Percentiles rank a stretch among this genome's conserved stretches.
These are phyloP conservation scores for Ogataea salicorniae DNA, from an alignment of 805 yeast genomes.

Conservation along the genomic window DNA sequence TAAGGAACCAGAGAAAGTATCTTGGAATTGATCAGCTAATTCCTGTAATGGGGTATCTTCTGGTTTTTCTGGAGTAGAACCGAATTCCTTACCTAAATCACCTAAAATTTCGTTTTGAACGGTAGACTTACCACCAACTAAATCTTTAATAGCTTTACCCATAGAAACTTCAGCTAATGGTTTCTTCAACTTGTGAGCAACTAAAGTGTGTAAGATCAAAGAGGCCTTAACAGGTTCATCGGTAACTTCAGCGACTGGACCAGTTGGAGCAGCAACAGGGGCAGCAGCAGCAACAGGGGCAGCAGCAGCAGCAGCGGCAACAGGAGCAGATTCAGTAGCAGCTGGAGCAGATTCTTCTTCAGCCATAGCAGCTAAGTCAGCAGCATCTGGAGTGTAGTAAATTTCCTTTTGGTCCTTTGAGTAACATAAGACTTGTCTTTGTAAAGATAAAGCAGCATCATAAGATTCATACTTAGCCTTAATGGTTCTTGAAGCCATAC, in stretches of 20 bases:
- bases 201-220: slow-evolving; percentile 78
- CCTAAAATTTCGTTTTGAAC: slow-evolving; percentile 98
- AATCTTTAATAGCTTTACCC: slow-evolving; percentile 91
- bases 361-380: slow-evolving; percentile 38
- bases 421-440: slow-evolving; percentile 92
- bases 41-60: slow-evolving; percentile 97
- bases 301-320: slow-evolving; percentile 55
- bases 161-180: slow-evolving; percentile 78
- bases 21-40: slow-evolving; percentile 93
- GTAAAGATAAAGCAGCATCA: slow-evolving; percentile 92
- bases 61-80: slow-evolving; percentile 97
- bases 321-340: slow-evolving; percentile 33
- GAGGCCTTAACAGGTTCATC: slow-evolving; percentile 89
- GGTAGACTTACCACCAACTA: slow-evolving; percentile 98
- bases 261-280: slow-evolving; percentile 66
- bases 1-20: slow-evolving; percentile 76
- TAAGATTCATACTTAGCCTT: slow-evolving; percentile 94
- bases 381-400: slow-evolving; percentile 86
- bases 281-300: slow-evolving; percentile 56
- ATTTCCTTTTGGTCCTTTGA: slow-evolving; percentile 95
- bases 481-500: slow-evolving; percentile 97
- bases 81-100: slow-evolving; percentile 97
- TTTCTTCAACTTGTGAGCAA: slow-evolving; percentile 94
- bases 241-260: slow-evolving; percentile 76
- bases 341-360: slow-evolving; percentile 31